These are phyloP conservation scores for Apiospora marii DNA, from an alignment of 2,329 filamentous ascomycete genomes.

Conservation along the genomic window DNA sequence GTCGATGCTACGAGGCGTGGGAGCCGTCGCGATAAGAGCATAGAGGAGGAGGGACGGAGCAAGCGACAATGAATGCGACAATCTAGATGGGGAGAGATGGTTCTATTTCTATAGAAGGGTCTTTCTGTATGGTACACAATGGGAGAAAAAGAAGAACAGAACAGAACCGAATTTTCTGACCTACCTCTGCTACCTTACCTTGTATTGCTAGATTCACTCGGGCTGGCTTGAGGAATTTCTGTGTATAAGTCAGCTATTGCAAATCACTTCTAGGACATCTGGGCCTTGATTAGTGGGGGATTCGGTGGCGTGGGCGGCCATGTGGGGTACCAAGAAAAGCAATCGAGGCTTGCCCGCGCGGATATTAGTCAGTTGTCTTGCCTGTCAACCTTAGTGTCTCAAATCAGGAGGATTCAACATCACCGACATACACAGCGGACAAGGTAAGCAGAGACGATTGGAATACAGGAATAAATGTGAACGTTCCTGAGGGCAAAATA, in stretches of 20 bases:
- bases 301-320: not conserved
- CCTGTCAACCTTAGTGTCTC: too few species aligned
- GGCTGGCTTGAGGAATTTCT: conserved; percentile 5
- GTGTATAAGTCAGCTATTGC: conserved; percentile 31
- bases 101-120: not conserved
- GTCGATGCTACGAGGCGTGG: conserved; percentile 23
- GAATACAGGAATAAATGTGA: too few species aligned
- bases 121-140: not conserved
- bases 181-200: not conserved
- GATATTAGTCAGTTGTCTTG: not conserved
- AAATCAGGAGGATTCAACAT: not conserved
- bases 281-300: conserved; percentile 18
- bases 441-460: too few species aligned
- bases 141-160: not conserved
- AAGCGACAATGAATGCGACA: not conserved
- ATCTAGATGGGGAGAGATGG: not conserved
- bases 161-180: not conserved
- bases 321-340: not conserved
- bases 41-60: not conserved
- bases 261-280: conserved; percentile 25
- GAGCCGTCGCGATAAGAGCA: conserved; percentile 11
- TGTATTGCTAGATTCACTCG: not conserved
- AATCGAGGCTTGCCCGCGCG: not conserved
- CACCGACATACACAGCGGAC: too few species aligned
- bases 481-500: too few species aligned